Conservation (phyloP, 2,329 filamentous ascomycete genomes). For the Fusarium hostae region DNA sequence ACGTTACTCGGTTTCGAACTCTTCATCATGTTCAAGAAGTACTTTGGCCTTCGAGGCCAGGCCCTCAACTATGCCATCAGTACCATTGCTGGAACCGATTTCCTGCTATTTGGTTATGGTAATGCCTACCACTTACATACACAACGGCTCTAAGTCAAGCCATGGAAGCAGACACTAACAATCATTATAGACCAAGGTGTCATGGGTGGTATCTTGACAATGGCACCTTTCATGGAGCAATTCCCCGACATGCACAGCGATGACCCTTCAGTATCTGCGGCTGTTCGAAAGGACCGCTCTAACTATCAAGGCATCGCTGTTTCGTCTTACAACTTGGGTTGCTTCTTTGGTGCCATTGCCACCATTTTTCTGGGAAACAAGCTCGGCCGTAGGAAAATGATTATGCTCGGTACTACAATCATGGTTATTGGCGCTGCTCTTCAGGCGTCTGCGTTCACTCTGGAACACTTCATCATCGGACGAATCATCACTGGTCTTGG, state of each 20-base stretch:
- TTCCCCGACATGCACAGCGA: constrained; percentile 65
- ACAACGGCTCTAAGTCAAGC: background rate
- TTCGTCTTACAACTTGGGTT: constrained; percentile 69
- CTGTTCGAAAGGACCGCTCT: constrained; percentile 56
- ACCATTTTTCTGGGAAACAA: constrained; percentile 73
- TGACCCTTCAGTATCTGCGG: constrained; percentile 49
- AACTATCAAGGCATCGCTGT: constrained; percentile 66
- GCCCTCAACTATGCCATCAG: constrained; percentile 75
- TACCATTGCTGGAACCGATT: constrained; percentile 78
- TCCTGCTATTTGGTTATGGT: constrained; percentile 71
- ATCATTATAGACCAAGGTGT: constrained; percentile 73
- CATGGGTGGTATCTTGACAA: constrained; percentile 79
- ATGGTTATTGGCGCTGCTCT: constrained; percentile 68
- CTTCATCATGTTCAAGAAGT: constrained; percentile 54
- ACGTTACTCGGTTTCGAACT: background rate
- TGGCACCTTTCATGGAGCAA: constrained; percentile 67
- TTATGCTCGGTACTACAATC: constrained; percentile 68
- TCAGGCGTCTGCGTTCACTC: constrained; percentile 65
- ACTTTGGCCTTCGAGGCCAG: constrained; percentile 73
- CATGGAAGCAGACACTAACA: background rate
- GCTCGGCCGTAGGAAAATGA: constrained; percentile 68
- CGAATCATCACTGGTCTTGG: constrained; percentile 69
- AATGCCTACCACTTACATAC: constrained; percentile 23
- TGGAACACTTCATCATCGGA: constrained; percentile 67
- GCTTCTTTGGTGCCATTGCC: constrained; percentile 71